A percentile compares a stretch with the other conserved stretches of the same genome.
Evolutionary conservation across 106 monocot genomes (phyloP).

Genomic region (Phalaenopsis aphrodite): DNA sequence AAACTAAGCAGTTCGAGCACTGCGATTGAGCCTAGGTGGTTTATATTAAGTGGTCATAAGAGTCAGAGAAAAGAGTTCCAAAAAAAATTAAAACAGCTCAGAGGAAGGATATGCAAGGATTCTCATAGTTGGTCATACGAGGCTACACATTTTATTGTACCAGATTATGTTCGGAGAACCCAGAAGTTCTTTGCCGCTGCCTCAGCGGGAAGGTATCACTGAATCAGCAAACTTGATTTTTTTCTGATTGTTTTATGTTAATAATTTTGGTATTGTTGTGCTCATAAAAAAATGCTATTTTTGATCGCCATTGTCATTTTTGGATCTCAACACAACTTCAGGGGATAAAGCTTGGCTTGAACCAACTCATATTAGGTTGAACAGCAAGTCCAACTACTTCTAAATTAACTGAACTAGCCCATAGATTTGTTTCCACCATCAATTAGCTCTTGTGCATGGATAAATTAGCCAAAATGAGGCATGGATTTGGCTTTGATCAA

Average conservation of each 20-base stretch:
- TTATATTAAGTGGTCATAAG: constrained; percentile 78
- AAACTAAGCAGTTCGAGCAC: constrained; percentile 3
- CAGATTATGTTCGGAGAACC: constrained; percentile 71
- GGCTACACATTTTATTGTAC: constrained; percentile 86
- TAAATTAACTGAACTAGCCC: not conserved
- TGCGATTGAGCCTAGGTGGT: constrained; percentile 30
- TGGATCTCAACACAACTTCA: not conserved
- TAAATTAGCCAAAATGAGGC: not conserved
- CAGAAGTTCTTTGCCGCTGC: constrained; percentile 98
- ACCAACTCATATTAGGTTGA: not conserved
- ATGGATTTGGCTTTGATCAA: not conserved
- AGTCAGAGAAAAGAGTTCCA: constrained; percentile 78
- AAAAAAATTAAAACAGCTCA: constrained; percentile 37
- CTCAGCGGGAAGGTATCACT: constrained; percentile 79
- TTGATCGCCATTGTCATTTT: not conserved
- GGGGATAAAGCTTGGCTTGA: not conserved
- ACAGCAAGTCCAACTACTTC: not conserved
- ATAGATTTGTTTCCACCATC: not conserved
- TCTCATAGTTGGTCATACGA: constrained; percentile 88
- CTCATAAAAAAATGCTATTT: not conserved
- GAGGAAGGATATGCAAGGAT: constrained; percentile 68
- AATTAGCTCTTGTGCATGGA: not conserved
- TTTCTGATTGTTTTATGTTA: not conserved
- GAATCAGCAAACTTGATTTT: not conserved
- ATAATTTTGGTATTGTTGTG: not conserved